phyloP scores from a whole-genome alignment of 345 rosid species.

The Gossypium turneri region DNA sequence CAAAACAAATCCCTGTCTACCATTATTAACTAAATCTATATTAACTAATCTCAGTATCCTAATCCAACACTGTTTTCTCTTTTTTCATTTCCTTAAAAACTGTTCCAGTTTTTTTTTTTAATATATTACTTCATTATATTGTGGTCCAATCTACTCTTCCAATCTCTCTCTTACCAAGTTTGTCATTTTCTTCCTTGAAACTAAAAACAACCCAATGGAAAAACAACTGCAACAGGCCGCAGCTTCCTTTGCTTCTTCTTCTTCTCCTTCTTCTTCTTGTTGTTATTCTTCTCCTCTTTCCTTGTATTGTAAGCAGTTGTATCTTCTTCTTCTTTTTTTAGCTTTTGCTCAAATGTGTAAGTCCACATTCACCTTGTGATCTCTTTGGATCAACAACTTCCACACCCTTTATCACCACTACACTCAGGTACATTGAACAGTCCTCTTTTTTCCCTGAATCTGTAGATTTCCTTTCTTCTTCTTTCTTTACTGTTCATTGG shows the following conservation, averaged over 20 bases:
- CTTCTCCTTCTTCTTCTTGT: slow-evolving; percentile 14
- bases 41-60: slow-evolving; percentile 1
- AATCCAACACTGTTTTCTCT: neutral
- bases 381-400: neutral
- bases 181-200: slow-evolving; percentile 40
- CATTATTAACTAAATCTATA: slow-evolving; percentile 5
- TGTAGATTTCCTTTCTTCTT: too few relatives aligned
- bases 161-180: slow-evolving; percentile 20
- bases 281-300: slow-evolving; percentile 17
- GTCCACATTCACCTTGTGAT: slow-evolving; percentile 28
- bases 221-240: slow-evolving; percentile 31
- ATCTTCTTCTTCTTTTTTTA: slow-evolving; percentile 27
- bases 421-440: too few relatives aligned
- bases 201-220: slow-evolving; percentile 34
- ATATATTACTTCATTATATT: neutral
- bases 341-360: slow-evolving; percentile 26
- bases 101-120: neutral
- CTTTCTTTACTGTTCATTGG: too few relatives aligned
- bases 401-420: too few relatives aligned
- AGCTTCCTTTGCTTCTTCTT: slow-evolving; percentile 33
- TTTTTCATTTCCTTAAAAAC: neutral
- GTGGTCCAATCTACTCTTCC: slow-evolving; percentile 20
- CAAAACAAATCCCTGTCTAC: neutral
- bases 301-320: slow-evolving; percentile 20
- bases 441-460: too few relatives aligned